Conservation (phyloP, 2,329 filamentous ascomycete species). For the Juglanconis sp. region DNA sequence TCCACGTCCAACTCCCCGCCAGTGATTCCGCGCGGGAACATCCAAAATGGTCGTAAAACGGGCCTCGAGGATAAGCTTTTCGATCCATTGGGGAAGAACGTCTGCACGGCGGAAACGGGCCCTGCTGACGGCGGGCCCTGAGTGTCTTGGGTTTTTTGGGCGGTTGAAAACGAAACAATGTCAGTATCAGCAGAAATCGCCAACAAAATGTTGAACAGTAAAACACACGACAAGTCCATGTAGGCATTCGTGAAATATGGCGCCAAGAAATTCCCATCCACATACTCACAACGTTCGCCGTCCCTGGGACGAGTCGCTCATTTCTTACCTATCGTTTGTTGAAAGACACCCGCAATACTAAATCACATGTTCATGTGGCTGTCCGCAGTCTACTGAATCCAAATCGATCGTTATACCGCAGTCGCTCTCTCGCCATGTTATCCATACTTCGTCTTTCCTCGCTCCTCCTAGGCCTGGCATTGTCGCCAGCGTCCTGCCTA, state of each 20-base stretch:
- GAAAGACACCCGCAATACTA: neutral
- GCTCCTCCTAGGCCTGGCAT: neutral
- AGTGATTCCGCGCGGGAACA: neutral
- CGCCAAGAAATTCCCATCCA: too few species aligned
- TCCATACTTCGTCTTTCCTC: neutral
- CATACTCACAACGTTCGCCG: neutral
- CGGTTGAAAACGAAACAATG: neutral
- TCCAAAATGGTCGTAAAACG: neutral
- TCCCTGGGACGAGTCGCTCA: neutral
- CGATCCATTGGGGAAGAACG: neutral
- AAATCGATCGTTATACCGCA: too few species aligned
- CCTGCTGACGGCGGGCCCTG: neutral
- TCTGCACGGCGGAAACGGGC: neutral
- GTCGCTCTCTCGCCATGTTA: neutral
- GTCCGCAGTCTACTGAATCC: too few species aligned
- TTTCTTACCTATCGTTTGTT: neutral
- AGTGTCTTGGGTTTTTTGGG: neutral
- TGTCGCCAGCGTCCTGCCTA: neutral
- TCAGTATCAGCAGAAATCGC: neutral
- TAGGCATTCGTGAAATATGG: too few species aligned
- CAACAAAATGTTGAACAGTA: neutral
- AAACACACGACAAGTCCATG: neutral
- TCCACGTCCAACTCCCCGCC: neutral
- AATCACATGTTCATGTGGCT: too few species aligned
- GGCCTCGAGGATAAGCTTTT: neutral